Percentiles rank a stretch among this genome's conserved stretches.
These are phyloP conservation scores for Ophiorrhiza pumila DNA, from an alignment of 257 asterid species.

Conservation along the genomic window DNA sequence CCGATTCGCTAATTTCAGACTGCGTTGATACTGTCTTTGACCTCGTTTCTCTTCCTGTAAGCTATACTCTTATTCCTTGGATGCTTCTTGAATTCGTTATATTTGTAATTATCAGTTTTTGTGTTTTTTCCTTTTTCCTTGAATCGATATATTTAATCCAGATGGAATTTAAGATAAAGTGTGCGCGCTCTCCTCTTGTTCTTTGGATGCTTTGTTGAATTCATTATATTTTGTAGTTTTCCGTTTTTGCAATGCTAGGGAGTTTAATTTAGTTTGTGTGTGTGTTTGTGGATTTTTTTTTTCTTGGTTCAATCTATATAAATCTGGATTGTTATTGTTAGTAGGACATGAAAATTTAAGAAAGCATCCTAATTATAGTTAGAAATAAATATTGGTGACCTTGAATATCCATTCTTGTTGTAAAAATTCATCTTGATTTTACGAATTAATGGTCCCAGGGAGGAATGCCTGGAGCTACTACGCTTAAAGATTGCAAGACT, in stretches of 20 bases:
- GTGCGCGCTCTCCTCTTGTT: conserved; percentile 8
- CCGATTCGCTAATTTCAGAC: conserved; percentile 82
- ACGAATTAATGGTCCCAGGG: conserved; percentile 39
- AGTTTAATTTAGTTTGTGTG: too few species aligned
- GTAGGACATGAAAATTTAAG: too few species aligned
- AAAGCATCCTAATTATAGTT: too few species aligned
- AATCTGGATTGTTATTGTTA: background rate
- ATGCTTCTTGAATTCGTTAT: background rate
- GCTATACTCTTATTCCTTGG: conserved; percentile 1
- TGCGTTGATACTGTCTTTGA: conserved; percentile 61
- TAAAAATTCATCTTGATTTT: background rate
- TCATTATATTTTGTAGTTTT: background rate
- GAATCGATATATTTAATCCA: too few species aligned
- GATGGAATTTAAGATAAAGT: too few species aligned
- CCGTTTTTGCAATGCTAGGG: background rate
- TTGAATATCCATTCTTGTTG: background rate
- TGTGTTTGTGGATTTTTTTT: too few species aligned
- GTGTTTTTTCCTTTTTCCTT: too few species aligned
- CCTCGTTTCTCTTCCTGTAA: conserved; percentile 83
- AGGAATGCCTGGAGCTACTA: conserved; percentile 87
- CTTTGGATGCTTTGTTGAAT: too few species aligned
- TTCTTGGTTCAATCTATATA: too few species aligned
- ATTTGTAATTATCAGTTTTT: background rate
- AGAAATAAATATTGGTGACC: too few species aligned
- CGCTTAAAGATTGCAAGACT: conserved; percentile 66